Evolutionary conservation across 768 basidiomycete genomes (phyloP).

Genomic region (Dentipellis sp.): DNA sequence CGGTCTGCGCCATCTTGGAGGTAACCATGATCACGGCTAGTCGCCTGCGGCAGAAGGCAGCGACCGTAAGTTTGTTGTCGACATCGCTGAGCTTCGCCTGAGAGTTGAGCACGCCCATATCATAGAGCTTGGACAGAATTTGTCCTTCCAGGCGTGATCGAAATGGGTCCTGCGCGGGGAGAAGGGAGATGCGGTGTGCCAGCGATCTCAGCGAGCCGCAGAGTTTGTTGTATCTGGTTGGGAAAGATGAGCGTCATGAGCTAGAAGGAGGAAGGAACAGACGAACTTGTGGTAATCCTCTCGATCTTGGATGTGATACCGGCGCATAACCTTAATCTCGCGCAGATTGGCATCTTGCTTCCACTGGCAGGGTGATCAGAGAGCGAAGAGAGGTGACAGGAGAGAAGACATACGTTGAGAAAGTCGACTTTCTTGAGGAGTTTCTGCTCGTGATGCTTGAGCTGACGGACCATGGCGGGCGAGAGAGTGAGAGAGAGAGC

Average conservation of each 20-base stretch:
- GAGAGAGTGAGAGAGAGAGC: not conserved
- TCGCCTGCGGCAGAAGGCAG: constrained; percentile 86
- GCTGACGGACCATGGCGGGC: constrained; percentile 69
- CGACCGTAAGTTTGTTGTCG: constrained; percentile 90
- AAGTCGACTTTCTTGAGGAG: constrained; percentile 97
- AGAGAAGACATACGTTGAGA: constrained; percentile 54
- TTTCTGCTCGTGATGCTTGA: constrained; percentile 95
- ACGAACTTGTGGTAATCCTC: constrained; percentile 88
- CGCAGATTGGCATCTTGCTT: constrained; percentile 88
- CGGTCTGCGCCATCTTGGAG: constrained; percentile 92
- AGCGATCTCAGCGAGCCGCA: constrained; percentile 80
- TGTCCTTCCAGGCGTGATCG: constrained; percentile 77
- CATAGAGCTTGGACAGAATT: constrained; percentile 90
- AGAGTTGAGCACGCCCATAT: constrained; percentile 87
- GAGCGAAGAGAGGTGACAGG: not conserved
- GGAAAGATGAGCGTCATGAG: not conserved
- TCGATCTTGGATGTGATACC: constrained; percentile 91
- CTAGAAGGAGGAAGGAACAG: not conserved
- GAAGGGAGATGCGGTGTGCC: constrained; percentile 78
- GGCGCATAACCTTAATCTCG: constrained; percentile 88
- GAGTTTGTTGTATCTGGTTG: constrained; percentile 81
- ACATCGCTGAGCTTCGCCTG: constrained; percentile 87
- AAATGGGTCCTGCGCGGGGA: constrained; percentile 86
- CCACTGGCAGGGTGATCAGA: constrained; percentile 49
- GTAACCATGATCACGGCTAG: constrained; percentile 89